Conservation (phyloP, 164 flowering plant species). For the Vitis amurensis region DNA sequence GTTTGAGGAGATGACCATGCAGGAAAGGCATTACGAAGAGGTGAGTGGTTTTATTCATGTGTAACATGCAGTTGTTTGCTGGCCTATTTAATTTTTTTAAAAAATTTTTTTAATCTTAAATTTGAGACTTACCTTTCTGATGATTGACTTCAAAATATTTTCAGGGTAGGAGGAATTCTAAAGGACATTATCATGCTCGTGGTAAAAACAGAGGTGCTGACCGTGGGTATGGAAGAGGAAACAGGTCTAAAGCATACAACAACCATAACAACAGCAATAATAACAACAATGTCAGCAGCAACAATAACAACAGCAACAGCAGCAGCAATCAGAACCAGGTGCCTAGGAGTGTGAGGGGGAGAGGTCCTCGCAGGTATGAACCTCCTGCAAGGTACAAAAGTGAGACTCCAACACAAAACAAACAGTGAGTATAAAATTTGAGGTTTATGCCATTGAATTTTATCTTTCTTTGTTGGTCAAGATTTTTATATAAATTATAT, state of each 20-base stretch:
- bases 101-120: background rate
- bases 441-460: background rate
- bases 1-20: constrained; percentile 78
- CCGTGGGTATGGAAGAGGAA: constrained; percentile 58
- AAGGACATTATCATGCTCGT: constrained; percentile 64
- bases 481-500: background rate
- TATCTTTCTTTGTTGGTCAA: background rate
- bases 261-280: background rate
- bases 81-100: background rate
- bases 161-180: constrained; percentile 65
- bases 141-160: background rate
- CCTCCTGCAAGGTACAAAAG: constrained; percentile 37
- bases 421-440: constrained; percentile 54
- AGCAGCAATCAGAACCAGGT: constrained; percentile 37
- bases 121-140: background rate
- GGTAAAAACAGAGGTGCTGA: constrained; percentile 60
- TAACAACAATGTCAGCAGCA: background rate
- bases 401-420: constrained; percentile 44
- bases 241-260: constrained; percentile 39
- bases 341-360: constrained; percentile 67
- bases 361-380: constrained; percentile 82
- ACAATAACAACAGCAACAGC: constrained; percentile 16
- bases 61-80: background rate
- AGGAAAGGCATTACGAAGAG: constrained; percentile 66
- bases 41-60: constrained; percentile 28